Conservation (phyloP, 805 yeast species). For the Cyberlindnera maritima region DNA sequence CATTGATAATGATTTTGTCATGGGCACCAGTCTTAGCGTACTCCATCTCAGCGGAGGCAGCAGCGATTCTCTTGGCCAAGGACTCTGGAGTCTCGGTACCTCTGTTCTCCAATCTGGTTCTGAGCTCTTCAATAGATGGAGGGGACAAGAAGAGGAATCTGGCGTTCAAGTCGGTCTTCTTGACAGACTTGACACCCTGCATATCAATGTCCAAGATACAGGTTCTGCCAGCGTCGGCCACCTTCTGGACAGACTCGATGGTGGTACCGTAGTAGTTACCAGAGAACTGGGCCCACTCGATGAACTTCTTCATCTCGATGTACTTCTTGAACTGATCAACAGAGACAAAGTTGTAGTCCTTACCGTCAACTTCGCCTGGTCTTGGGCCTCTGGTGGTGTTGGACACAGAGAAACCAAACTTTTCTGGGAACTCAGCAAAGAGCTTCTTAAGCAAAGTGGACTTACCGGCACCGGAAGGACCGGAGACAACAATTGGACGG, state of each 20-base stretch:
- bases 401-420: conserved; percentile 92
- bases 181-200: conserved; percentile 97
- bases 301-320: conserved; percentile 72
- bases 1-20: conserved; percentile 85
- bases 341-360: conserved; percentile 82
- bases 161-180: conserved; percentile 78
- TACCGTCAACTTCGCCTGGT: conserved; percentile 85
- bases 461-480: conserved; percentile 96
- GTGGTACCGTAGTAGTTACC: conserved; percentile 98
- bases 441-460: conserved; percentile 88
- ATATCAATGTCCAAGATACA: conserved; percentile 96
- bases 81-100: conserved; percentile 95
- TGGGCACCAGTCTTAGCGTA: conserved; percentile 91
- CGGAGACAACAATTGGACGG: conserved; percentile 93
- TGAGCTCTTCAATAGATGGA: conserved; percentile 80
- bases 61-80: conserved; percentile 75
- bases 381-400: conserved; percentile 92
- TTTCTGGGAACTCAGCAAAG: conserved; percentile 85
- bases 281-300: conserved; percentile 97
- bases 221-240: conserved; percentile 55
- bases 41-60: conserved; percentile 87
- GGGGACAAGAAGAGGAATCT: conserved; percentile 87
- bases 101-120: conserved; percentile 74
- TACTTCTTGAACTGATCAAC: conserved; percentile 77
- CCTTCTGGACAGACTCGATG: conserved; percentile 72